phyloP scores from a whole-genome alignment of 352 stramenopile genomes.

The Phytophthora cactorum region DNA sequence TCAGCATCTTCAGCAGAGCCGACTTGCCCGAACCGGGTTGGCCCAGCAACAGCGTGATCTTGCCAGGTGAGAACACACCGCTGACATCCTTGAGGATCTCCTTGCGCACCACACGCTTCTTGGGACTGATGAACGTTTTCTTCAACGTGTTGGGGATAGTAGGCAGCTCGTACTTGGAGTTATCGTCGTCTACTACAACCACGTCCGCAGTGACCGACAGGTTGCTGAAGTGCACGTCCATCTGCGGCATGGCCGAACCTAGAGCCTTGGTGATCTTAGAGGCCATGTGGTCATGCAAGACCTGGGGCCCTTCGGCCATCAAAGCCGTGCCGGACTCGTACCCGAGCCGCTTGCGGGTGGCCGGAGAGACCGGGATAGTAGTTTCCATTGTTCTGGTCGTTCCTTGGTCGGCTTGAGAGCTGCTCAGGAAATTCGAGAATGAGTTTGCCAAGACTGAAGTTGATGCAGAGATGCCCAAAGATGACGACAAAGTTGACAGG shows the following conservation, averaged over 20 bases:
- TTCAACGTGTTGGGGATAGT: slow-evolving; percentile 42
- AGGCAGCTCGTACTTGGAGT: slow-evolving; percentile 35
- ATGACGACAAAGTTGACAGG: background rate
- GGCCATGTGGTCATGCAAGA: slow-evolving; percentile 41
- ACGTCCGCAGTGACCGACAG: slow-evolving; percentile 46
- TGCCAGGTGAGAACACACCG: slow-evolving; percentile 39
- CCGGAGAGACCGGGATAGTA: slow-evolving; percentile 13
- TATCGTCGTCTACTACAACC: slow-evolving; percentile 23
- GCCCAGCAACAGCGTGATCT: slow-evolving; percentile 41
- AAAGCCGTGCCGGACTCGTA: slow-evolving; percentile 27
- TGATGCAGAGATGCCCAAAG: background rate
- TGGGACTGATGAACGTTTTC: slow-evolving; percentile 32
- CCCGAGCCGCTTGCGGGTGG: slow-evolving; percentile 29
- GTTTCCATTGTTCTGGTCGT: slow-evolving; percentile 16
- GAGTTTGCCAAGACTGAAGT: background rate
- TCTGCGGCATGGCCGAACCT: slow-evolving; percentile 43
- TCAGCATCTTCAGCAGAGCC: slow-evolving; percentile 46
- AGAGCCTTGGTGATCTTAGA: slow-evolving; percentile 35
- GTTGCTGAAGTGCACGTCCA: slow-evolving; percentile 59
- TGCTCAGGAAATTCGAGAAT: slow-evolving; percentile 2
- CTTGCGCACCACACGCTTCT: slow-evolving; percentile 39
- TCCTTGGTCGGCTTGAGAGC: background rate
- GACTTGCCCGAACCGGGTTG: slow-evolving; percentile 41
- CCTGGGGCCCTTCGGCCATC: slow-evolving; percentile 43
- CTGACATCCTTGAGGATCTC: slow-evolving; percentile 35